These are phyloP conservation scores for Bipolaris victoriae DNA, from an alignment of 2,329 filamentous ascomycete genomes.

Conservation along the genomic window DNA sequence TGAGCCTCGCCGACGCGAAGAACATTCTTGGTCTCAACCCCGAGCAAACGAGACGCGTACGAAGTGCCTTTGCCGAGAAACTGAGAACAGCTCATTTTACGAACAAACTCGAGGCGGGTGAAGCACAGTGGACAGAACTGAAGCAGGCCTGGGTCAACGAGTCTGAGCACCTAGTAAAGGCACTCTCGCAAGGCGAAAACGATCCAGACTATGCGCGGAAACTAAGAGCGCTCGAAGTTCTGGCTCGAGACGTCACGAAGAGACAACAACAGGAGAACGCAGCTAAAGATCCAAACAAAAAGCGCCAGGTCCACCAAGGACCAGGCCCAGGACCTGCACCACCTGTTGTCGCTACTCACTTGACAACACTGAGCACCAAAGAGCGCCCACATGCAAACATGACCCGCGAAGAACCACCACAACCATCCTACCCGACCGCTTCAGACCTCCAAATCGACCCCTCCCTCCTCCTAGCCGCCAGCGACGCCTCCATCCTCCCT, in stretches of 20 bases:
- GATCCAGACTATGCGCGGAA: constrained; percentile 63
- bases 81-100: constrained; percentile 71
- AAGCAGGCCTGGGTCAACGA: constrained; percentile 71
- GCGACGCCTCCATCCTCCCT: constrained; percentile 51
- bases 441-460: constrained; percentile 68
- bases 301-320: constrained; percentile 49
- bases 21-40: constrained; percentile 72
- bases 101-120: constrained; percentile 74
- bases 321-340: constrained; percentile 53
- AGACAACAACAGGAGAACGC: constrained; percentile 71
- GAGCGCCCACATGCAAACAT: constrained; percentile 27
- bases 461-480: constrained; percentile 64
- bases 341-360: constrained; percentile 29
- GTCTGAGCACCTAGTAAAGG: constrained; percentile 61
- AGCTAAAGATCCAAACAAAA: constrained; percentile 59
- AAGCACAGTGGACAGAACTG: constrained; percentile 73
- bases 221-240: constrained; percentile 69
- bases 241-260: constrained; percentile 80
- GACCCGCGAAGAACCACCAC: constrained; percentile 5
- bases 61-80: constrained; percentile 69
- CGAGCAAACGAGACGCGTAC: constrained; percentile 69
- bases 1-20: constrained; percentile 77
- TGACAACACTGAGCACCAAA: constrained; percentile 36
- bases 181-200: constrained; percentile 59
- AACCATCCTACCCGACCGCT: constrained; percentile 20